These are phyloP conservation scores for Phytophthora sp. DNA, from an alignment of 352 stramenopile species.

Conservation along the genomic window DNA sequence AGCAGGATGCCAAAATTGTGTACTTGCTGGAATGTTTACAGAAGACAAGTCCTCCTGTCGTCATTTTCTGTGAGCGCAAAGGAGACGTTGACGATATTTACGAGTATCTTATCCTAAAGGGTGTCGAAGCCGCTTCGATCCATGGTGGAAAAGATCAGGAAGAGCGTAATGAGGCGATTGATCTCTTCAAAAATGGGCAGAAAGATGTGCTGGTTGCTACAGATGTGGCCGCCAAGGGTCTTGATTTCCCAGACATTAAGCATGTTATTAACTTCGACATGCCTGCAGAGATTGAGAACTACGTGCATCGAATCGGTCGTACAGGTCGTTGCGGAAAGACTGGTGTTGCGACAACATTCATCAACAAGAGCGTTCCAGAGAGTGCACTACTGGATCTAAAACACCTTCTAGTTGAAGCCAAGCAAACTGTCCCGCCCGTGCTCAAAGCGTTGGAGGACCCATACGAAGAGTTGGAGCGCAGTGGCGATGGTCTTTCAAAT, in stretches of 20 bases:
- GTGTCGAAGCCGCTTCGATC: constrained; percentile 95
- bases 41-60: constrained; percentile 97
- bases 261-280: constrained; percentile 99
- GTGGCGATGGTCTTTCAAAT: constrained; percentile 52
- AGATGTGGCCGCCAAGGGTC: constrained; percentile 98
- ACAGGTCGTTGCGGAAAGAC: constrained; percentile 98
- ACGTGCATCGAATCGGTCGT: constrained; percentile 99
- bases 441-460: constrained; percentile 98
- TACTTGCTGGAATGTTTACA: constrained; percentile 99
- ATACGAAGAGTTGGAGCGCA: constrained; percentile 85
- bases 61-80: constrained; percentile 98
- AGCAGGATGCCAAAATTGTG: constrained; percentile 99
- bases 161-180: constrained; percentile 97
- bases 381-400: constrained; percentile 98
- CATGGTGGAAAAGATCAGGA: constrained; percentile 98
- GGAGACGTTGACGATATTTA: constrained; percentile 99
- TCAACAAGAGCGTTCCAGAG: constrained; percentile 97
- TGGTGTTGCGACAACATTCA: constrained; percentile 98
- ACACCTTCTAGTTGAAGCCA: constrained; percentile 97
- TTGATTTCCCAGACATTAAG: constrained; percentile 99
- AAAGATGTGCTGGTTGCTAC: constrained; percentile 99
- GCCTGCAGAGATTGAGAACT: constrained; percentile 99
- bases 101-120: constrained; percentile 98
- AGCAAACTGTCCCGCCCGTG: constrained; percentile 98
- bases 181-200: constrained; percentile 91